A percentile compares a stretch with the other conserved stretches of the same genome.
Evolutionary conservation across 2,329 filamentous ascomycete species (phyloP).

Genomic region (Penicillium corylophilum): DNA sequence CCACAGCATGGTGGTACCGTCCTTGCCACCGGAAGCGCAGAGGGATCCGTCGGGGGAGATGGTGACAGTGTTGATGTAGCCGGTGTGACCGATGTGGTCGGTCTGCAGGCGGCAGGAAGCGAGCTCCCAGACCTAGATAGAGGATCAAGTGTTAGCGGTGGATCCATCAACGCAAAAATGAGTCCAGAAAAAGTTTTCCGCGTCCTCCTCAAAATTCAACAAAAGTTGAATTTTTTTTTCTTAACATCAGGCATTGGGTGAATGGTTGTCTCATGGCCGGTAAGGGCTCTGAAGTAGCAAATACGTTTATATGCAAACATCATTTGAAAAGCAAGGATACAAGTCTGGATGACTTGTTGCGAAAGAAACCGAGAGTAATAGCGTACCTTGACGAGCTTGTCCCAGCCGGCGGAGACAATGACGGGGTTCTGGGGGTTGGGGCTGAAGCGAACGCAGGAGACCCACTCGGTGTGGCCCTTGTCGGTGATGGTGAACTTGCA

Average conservation of each 20-base stretch:
- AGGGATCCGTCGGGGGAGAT: constrained; percentile 99
- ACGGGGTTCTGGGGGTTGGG: constrained; percentile 99
- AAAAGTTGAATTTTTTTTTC: constrained; percentile 28
- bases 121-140: constrained; percentile 90
- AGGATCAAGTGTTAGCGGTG: constrained; percentile 22
- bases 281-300: constrained; percentile 99
- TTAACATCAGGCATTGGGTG: constrained; percentile 61
- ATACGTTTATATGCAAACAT: constrained; percentile 96
- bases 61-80: constrained; percentile 99
- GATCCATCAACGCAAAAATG: constrained; percentile 3
- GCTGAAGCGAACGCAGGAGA: constrained; percentile 98
- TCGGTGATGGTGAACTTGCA: constrained; percentile 99
- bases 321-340: constrained; percentile 59
- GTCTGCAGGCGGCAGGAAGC: constrained; percentile 99
- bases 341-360: constrained; percentile 4
- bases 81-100: constrained; percentile 99
- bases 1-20: constrained; percentile 99
- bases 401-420: constrained; percentile 97
- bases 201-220: constrained; percentile 14
- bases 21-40: constrained; percentile 98
- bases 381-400: constrained; percentile 99
- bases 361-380: constrained; percentile 8
- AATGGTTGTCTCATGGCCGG: constrained; percentile 95
- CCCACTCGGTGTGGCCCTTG: constrained; percentile 99
- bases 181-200: constrained; percentile 13